Evolutionary conservation across 768 basidiomycete genomes (phyloP), one percentile per base, ranked within the genome.

Genomic region (Pleurotus platypus): DNA sequence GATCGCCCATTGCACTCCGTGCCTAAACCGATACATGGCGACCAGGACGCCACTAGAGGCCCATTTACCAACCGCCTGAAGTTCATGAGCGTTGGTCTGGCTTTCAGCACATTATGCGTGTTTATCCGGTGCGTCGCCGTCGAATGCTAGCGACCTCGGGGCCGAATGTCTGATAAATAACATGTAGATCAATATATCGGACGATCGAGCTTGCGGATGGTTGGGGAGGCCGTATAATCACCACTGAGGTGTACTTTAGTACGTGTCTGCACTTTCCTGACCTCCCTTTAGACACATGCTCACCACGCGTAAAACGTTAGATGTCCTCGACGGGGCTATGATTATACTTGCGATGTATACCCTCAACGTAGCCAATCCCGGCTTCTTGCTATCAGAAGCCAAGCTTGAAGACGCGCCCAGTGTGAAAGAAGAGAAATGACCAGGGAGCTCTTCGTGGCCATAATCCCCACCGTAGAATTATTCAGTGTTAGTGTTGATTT

Each of bases 261-360:
- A 43, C 30, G 70, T 59, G 16, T 35, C 16, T 13, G 18, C 40
- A 9, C 30, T 35, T 9, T 8, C 0, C 1, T 35, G 30, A 11
- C 3, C 11, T 35, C 4, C 30, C 11, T 35, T 8, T 11, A 1
- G 11, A 9, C 11, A 3, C 9, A 35, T 26, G 5, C 30, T 35
- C 30, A 35, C 30, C 30, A 26, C 24, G 30, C 30, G 30, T 26
- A 7, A 7, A 49, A 35, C 27, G 2, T 43, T 60, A 82, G 81
- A 81, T 62, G 68, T 77, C 6, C 69, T 83, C 22, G 83, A 84
- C 63, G 82, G 78, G 9, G 72, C 67, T 1, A 79, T 81, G 74
- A 69, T 83, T 43, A 64, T 72, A 7, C 60, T 83, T 18, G 81
- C 82, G 2, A 76, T 83, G 63, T 78, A 72, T 59, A 73, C 74